Conservation (phyloP, 176 grass and related monocot genomes). For the Saccharum spontaneum region DNA sequence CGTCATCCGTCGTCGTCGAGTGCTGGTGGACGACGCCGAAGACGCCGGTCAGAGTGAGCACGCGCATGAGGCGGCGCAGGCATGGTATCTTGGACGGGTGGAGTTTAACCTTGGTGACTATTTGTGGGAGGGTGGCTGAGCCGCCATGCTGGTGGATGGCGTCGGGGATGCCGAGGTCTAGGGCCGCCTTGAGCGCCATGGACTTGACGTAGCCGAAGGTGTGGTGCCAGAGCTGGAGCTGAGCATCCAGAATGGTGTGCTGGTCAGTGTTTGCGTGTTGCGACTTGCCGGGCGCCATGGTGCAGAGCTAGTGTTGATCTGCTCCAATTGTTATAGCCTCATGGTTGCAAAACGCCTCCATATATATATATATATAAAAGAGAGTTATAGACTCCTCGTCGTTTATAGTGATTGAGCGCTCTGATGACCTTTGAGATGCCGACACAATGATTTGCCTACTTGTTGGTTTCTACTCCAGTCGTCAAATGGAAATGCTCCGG, state of each 20-base stretch:
- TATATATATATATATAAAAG: background rate
- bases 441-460: too few relatives aligned
- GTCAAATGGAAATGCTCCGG: too few relatives aligned
- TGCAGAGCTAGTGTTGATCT: background rate
- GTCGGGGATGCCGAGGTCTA: conserved; percentile 18
- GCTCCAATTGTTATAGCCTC: background rate
- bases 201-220: conserved; percentile 14
- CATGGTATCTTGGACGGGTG: conserved; percentile 12
- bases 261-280: background rate
- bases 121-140: background rate
- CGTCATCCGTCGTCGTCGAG: background rate
- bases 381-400: too few relatives aligned
- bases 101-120: background rate
- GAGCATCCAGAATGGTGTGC: background rate
- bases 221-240: conserved; percentile 12
- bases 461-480: too few relatives aligned
- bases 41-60: background rate
- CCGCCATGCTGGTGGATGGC: conserved; percentile 30
- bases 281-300: background rate
- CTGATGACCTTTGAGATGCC: too few relatives aligned
- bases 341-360: background rate
- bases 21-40: background rate
- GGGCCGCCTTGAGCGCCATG: conserved; percentile 24
- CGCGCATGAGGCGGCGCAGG: conserved; percentile 22
- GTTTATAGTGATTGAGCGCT: too few relatives aligned